Conservation (phyloP, 139 green algal species). For the Chlorella sp. region DNA sequence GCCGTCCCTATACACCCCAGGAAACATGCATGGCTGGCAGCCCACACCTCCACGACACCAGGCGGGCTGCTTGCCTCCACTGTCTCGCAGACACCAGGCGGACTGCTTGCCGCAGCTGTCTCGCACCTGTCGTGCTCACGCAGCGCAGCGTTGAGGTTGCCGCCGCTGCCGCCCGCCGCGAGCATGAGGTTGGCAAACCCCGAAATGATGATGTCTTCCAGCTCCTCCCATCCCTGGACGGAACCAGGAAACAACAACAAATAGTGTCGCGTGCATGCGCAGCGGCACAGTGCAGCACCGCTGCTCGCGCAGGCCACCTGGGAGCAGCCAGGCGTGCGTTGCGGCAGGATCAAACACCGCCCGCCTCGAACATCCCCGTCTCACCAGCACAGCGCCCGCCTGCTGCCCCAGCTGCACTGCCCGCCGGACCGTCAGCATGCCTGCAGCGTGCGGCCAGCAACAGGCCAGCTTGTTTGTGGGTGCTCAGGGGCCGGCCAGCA, state of each 20-base stretch:
- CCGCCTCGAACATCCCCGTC: background rate
- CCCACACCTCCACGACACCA: background rate
- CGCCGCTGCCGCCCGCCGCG: background rate
- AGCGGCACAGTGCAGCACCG: no score
- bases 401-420: background rate
- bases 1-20: no score
- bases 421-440: background rate
- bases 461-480: no score
- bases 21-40: no score
- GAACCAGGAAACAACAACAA: background rate
- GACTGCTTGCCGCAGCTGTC: no score
- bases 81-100: no score
- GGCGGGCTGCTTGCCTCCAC: no score
- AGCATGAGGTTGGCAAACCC: constrained; percentile 2
- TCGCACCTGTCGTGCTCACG: constrained; percentile 7
- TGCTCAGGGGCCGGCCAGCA: no score
- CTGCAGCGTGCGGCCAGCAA: background rate
- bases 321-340: no score
- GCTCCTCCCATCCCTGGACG: constrained; percentile 15
- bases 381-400: background rate
- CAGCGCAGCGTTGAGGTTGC: background rate
- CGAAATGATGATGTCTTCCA: background rate
- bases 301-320: no score
- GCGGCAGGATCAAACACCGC: background rate
- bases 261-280: no score